These are phyloP conservation scores for Chenopodium quinoa DNA, from an alignment of 148 eudicot genomes.

Conservation along the genomic window DNA sequence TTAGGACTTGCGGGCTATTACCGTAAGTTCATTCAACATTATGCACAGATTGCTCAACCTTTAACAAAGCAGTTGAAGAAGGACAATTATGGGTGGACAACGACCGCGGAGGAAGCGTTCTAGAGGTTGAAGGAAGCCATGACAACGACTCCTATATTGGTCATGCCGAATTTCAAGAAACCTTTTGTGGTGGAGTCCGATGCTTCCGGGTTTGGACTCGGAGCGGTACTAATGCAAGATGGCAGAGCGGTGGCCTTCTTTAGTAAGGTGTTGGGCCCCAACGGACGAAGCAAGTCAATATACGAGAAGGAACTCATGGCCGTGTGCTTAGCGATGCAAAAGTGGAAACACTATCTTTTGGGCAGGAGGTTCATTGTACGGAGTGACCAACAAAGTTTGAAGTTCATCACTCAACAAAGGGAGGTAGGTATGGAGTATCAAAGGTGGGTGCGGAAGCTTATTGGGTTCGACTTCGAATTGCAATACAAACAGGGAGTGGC, in stretches of 20 bases:
- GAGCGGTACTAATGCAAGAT: background rate
- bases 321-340: background rate
- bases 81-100: too few species aligned
- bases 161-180: background rate
- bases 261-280: background rate
- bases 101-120: too few species aligned
- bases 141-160: background rate
- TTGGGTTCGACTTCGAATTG: too few species aligned
- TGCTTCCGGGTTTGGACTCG: background rate
- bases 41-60: background rate
- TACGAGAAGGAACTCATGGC: constrained; percentile 1
- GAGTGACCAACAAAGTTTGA: too few species aligned
- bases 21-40: background rate
- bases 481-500: too few species aligned
- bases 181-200: background rate
- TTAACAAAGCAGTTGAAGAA: background rate
- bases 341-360: background rate
- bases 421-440: too few species aligned
- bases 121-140: background rate
- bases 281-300: background rate
- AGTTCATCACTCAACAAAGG: too few species aligned
- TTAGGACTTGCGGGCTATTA: background rate
- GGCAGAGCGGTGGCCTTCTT: background rate
- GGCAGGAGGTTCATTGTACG: too few species aligned
- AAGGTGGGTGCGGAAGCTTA: too few species aligned